These are phyloP conservation scores for Mortierella polycephala DNA, from an alignment of 371 early-diverging fungal genomes.

Conservation along the genomic window DNA sequence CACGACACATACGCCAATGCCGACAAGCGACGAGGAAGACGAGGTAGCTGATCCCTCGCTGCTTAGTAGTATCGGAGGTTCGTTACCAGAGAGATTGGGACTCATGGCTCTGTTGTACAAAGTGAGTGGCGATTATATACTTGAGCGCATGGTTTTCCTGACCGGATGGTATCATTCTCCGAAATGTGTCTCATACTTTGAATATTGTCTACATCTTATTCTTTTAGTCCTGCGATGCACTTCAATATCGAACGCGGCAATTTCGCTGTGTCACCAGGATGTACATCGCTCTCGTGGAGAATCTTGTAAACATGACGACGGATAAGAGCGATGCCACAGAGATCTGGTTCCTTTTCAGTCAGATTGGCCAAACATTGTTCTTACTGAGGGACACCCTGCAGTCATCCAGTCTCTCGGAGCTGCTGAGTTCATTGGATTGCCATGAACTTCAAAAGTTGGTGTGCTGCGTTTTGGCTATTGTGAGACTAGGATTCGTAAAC, in stretches of 20 bases:
- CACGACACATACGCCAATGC: neutral
- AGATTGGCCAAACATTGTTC: conserved; percentile 23
- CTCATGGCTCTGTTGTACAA: conserved; percentile 56
- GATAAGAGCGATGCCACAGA: conserved; percentile 47
- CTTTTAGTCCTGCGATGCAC: conserved; percentile 42
- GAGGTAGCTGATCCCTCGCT: neutral
- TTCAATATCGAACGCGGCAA: conserved; percentile 26
- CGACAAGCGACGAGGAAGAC: conserved; percentile 1
- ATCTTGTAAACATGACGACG: conserved; percentile 35
- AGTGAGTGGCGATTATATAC: conserved; percentile 14
- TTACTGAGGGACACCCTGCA: conserved; percentile 42
- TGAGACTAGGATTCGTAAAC: conserved; percentile 43
- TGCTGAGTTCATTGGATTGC: conserved; percentile 12
- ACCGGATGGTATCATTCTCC: neutral
- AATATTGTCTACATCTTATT: neutral
- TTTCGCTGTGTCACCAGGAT: conserved; percentile 36
- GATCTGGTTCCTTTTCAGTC: conserved; percentile 41
- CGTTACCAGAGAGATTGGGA: conserved; percentile 45
- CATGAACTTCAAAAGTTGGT: conserved; percentile 35
- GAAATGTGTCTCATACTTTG: neutral
- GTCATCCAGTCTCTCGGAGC: conserved; percentile 5
- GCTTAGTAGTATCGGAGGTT: conserved; percentile 28
- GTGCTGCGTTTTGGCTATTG: conserved; percentile 43
- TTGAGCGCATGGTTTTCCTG: too few species aligned
- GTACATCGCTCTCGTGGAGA: conserved; percentile 31